Evolutionary conservation across 1,139 yeast genomes (phyloP).

Genomic region (Taiozyma sp.): DNA sequence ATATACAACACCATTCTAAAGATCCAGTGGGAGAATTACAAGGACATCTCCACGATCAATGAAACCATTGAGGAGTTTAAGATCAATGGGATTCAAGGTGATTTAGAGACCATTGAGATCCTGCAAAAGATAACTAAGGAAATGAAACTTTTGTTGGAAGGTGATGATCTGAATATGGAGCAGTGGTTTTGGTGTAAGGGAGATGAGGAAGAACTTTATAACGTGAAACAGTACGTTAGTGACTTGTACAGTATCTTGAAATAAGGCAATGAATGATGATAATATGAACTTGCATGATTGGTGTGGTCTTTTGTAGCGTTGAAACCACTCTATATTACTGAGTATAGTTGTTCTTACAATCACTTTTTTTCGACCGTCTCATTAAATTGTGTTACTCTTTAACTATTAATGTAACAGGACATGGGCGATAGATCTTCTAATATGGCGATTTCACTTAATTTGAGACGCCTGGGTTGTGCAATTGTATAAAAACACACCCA

Average conservation of each 20-base stretch:
- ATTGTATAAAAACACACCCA: no score
- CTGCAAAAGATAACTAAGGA: conserved; percentile 19
- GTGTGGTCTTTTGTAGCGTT: background rate
- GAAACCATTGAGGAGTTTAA: conserved; percentile 34
- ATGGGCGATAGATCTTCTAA: no score
- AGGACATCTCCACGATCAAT: conserved; percentile 32
- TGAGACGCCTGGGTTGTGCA: no score
- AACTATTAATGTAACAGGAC: no score
- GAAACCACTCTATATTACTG: no score
- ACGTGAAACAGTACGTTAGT: conserved; percentile 24
- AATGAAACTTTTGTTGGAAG: conserved; percentile 10
- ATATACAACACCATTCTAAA: conserved; percentile 35
- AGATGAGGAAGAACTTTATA: conserved; percentile 27
- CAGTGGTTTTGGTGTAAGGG: conserved; percentile 29
- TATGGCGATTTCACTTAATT: no score
- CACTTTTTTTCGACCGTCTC: no score
- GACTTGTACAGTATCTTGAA: conserved; percentile 1
- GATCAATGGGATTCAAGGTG: conserved; percentile 36
- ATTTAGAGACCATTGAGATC: conserved; percentile 30
- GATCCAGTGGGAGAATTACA: conserved; percentile 34
- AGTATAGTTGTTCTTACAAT: no score
- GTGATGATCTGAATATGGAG: conserved; percentile 10
- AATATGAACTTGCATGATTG: background rate
- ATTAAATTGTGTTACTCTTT: no score
- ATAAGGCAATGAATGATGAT: background rate